phyloP scores from a whole-genome alignment of 768 basidiomycete genomes.

The Boletellus sp. region DNA sequence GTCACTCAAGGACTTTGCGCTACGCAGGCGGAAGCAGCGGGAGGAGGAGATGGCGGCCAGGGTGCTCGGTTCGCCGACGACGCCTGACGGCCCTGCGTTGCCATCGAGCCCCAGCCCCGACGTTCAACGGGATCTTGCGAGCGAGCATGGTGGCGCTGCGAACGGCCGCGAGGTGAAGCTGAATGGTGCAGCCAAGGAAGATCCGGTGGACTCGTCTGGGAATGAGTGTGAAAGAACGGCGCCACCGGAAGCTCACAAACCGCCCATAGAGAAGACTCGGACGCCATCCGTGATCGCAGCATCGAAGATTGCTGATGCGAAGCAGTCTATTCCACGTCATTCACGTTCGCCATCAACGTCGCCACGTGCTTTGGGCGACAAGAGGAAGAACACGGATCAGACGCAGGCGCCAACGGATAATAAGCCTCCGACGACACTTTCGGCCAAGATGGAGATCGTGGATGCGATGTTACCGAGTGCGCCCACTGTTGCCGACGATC shows the following conservation, averaged over 20 bases:
- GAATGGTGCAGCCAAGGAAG: constrained; percentile 4
- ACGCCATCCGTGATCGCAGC: neutral
- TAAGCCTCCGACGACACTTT: constrained; percentile 9
- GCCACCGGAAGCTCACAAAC: neutral
- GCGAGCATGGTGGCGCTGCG: neutral
- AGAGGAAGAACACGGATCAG: constrained; percentile 4
- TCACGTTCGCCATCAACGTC: neutral
- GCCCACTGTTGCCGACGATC: constrained; percentile 14
- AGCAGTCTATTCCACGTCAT: neutral
- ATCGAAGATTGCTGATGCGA: neutral
- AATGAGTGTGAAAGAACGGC: neutral
- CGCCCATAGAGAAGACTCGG: neutral
- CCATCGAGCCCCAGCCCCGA: constrained; percentile 21
- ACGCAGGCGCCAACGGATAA: constrained; percentile 7
- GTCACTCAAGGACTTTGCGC: constrained; percentile 55
- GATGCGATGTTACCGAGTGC: constrained; percentile 22
- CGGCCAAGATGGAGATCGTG: constrained; percentile 25
- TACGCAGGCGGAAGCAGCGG: constrained; percentile 51
- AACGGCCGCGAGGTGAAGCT: constrained; percentile 11
- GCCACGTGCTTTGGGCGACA: constrained; percentile 1
- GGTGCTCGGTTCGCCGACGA: constrained; percentile 21
- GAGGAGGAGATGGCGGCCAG: constrained; percentile 42
- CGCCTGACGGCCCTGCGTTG: constrained; percentile 8
- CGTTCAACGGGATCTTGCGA: constrained; percentile 13
- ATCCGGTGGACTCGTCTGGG: neutral